These are phyloP conservation scores for Quercus phellos DNA, from an alignment of 331 rosid species.

Conservation along the genomic window DNA sequence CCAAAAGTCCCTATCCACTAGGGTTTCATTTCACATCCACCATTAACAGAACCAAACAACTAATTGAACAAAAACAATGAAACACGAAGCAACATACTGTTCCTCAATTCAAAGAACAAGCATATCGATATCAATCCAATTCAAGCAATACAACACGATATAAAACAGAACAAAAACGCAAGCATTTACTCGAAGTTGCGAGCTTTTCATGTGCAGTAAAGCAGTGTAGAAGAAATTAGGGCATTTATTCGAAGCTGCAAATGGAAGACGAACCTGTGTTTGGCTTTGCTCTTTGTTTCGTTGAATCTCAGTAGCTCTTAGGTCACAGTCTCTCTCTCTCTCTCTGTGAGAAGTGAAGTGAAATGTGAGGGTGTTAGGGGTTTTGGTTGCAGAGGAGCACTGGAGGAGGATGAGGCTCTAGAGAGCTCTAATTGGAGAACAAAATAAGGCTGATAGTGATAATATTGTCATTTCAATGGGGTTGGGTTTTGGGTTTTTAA, in stretches of 20 bases:
- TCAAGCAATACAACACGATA: not conserved
- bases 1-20: not conserved
- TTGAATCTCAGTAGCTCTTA: not conserved
- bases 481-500: not conserved
- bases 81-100: not conserved
- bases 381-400: not conserved
- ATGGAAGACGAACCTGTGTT: conserved; percentile 23
- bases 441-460: not conserved
- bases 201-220: too few relatives aligned
- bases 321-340: conserved; percentile 2
- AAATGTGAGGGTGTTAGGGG: not conserved
- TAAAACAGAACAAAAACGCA: not conserved
- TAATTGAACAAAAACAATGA: not conserved
- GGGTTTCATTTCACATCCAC: not conserved
- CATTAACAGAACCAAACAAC: not conserved
- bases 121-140: not conserved
- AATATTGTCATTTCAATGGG: not conserved
- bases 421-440: not conserved
- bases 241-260: not conserved
- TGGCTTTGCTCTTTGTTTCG: not conserved
- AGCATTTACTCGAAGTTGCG: not conserved
- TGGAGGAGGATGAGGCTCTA: conserved; percentile 32
- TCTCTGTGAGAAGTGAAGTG: too few relatives aligned
- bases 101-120: not conserved
- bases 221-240: not conserved